These are phyloP conservation scores for Tuber borchii DNA, from an alignment of 495 filamentous ascomycete genomes.

Conservation along the genomic window DNA sequence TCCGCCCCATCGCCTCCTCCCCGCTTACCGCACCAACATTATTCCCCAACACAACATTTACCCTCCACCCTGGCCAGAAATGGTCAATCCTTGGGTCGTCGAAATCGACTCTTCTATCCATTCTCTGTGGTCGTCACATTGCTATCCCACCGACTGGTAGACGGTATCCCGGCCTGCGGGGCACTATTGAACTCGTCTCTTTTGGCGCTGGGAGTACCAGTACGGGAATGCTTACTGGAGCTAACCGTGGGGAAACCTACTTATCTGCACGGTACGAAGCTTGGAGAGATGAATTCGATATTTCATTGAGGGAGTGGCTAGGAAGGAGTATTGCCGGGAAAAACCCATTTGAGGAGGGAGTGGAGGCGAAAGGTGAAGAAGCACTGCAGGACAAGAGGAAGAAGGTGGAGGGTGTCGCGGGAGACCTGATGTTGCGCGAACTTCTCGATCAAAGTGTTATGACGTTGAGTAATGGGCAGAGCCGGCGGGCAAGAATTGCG, in stretches of 20 bases:
- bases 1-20: constrained; percentile 23
- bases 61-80: constrained; percentile 48
- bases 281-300: constrained; percentile 75
- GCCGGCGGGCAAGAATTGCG: constrained; percentile 75
- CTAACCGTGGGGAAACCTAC: constrained; percentile 64
- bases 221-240: constrained; percentile 42
- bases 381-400: constrained; percentile 45
- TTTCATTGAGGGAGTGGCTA: constrained; percentile 71
- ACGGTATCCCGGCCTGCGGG: constrained; percentile 55
- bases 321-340: constrained; percentile 43
- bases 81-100: constrained; percentile 61
- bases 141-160: constrained; percentile 57
- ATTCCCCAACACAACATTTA: constrained; percentile 54
- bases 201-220: constrained; percentile 42
- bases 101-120: constrained; percentile 56
- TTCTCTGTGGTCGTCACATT: constrained; percentile 59
- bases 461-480: constrained; percentile 90
- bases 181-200: constrained; percentile 35
- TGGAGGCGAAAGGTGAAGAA: constrained; percentile 50
- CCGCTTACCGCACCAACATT: constrained; percentile 47
- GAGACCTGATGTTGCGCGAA: constrained; percentile 57
- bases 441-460: constrained; percentile 72
- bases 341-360: constrained; percentile 50
- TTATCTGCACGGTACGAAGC: constrained; percentile 91
- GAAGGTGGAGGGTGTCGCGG: constrained; percentile 55